Evolutionary conservation across 2,329 filamentous ascomycete genomes (phyloP).

Genomic region (Colletotrichum sp.): DNA sequence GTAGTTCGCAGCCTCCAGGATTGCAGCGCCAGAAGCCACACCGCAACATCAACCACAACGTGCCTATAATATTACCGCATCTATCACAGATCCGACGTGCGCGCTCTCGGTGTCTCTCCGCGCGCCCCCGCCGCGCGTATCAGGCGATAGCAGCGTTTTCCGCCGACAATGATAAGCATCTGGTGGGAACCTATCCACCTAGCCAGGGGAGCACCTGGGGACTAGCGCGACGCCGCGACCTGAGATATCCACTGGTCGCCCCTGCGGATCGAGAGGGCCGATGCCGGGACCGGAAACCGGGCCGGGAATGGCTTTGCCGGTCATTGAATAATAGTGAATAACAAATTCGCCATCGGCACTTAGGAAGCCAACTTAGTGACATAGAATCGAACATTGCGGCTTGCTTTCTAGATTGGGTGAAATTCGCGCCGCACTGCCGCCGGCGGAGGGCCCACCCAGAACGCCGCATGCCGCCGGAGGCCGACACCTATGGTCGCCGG

Average conservation of each 20-base stretch:
- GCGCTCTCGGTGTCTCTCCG: neutral
- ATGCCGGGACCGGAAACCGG: constrained; percentile 15
- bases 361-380: neutral
- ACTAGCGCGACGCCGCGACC: neutral
- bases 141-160: neutral
- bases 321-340: neutral
- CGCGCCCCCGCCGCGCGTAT: neutral
- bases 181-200: neutral
- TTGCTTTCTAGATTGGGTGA: neutral
- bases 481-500: neutral
- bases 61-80: neutral
- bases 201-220: constrained; percentile 4
- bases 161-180: neutral
- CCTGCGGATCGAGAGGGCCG: neutral
- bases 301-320: constrained; percentile 11
- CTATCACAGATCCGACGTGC: neutral
- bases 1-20: neutral
- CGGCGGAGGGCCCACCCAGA: neutral
- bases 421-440: neutral
- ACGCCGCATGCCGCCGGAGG: neutral
- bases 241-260: neutral
- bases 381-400: neutral
- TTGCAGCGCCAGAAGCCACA: neutral
- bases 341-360: neutral
- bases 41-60: neutral